A percentile compares a stretch with the other conserved stretches of the same genome.
Evolutionary conservation across 192 early-diverging fungal genomes (phyloP).

Genomic region (Coemansia sp.): DNA sequence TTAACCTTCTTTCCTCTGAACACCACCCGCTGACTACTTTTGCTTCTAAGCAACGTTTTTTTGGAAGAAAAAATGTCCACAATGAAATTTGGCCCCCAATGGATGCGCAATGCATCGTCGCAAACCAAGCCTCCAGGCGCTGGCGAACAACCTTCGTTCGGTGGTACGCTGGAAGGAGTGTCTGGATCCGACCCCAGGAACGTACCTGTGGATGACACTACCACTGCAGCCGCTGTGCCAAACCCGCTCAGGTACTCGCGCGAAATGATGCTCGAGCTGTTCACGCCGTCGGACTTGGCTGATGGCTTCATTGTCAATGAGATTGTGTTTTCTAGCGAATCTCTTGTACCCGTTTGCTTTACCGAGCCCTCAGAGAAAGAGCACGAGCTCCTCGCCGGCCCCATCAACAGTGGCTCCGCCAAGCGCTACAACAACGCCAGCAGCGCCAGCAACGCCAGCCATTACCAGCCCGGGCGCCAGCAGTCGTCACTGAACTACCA

Average conservation of each 20-base stretch:
- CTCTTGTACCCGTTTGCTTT: slow-evolving; percentile 63
- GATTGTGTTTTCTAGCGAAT: slow-evolving; percentile 62
- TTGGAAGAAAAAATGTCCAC: slow-evolving; percentile 42
- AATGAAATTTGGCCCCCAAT: slow-evolving; percentile 84
- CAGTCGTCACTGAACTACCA: slow-evolving; percentile 14
- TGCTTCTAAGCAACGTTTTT: background rate
- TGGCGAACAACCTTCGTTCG: slow-evolving; percentile 13
- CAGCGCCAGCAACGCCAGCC: slow-evolving; percentile 6
- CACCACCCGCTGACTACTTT: background rate
- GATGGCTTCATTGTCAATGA: slow-evolving; percentile 67
- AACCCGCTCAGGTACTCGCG: slow-evolving; percentile 70
- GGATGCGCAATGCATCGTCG: slow-evolving; percentile 53
- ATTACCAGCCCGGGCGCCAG: slow-evolving; percentile 9
- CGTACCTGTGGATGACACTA: background rate
- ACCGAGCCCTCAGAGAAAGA: slow-evolving; percentile 62
- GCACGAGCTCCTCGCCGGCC: slow-evolving; percentile 52
- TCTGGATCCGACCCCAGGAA: background rate
- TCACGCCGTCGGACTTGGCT: slow-evolving; percentile 59
- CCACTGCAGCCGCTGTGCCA: slow-evolving; percentile 29
- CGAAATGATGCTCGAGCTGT: slow-evolving; percentile 73
- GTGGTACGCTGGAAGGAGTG: background rate
- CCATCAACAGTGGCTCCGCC: slow-evolving; percentile 56
- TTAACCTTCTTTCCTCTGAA: background rate
- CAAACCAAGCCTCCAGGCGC: slow-evolving; percentile 13
- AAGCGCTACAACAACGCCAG: slow-evolving; percentile 48